phyloP scores from a whole-genome alignment of 345 rosid species.

The Salix purpurea region DNA sequence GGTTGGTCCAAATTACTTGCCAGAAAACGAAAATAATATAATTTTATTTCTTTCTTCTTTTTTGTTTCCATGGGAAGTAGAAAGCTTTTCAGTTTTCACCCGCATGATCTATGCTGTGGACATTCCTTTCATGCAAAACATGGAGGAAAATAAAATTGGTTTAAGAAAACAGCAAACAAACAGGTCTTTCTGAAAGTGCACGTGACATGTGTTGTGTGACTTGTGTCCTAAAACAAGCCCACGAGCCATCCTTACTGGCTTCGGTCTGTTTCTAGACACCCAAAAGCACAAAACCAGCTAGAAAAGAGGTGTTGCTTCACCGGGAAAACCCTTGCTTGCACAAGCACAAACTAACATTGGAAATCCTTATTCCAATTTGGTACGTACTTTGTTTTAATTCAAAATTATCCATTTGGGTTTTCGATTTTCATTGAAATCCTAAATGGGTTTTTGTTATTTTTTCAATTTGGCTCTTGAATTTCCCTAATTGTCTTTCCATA shows the following conservation, averaged over 20 bases:
- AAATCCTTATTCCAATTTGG: background rate
- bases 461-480: background rate
- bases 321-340: background rate
- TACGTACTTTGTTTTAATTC: background rate
- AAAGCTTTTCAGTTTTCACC: background rate
- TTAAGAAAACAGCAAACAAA: background rate
- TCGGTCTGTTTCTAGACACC: background rate
- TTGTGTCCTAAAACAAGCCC: background rate
- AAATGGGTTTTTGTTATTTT: background rate
- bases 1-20: background rate
- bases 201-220: background rate
- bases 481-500: background rate
- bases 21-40: background rate
- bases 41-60: background rate
- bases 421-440: background rate
- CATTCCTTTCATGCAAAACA: no score
- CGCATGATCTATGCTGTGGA: background rate
- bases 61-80: background rate
- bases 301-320: background rate
- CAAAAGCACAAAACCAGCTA: background rate
- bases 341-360: no score
- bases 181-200: background rate
- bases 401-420: background rate
- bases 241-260: background rate
- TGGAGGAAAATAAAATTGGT: background rate